Evolutionary conservation across 345 rosid genomes (phyloP).

Genomic region (Clarkia xantiana): DNA sequence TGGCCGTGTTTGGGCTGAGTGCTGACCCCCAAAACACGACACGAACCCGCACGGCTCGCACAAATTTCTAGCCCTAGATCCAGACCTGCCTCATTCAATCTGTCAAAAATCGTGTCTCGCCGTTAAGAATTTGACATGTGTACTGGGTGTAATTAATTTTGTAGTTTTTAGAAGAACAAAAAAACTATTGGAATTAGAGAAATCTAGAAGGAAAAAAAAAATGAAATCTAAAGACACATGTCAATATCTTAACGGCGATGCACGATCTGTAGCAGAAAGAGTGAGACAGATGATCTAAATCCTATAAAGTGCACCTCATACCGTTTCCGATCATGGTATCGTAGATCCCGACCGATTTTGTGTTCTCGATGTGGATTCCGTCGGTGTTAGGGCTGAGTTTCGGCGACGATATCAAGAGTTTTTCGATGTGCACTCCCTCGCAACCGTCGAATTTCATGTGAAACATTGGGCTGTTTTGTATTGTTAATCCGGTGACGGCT

Average conservation of each 20-base stretch:
- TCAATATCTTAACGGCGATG: no score
- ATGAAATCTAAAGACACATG: no score
- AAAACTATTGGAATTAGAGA: neutral
- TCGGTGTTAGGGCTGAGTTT: conserved; percentile 94
- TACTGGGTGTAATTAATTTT: no score
- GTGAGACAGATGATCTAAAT: no score
- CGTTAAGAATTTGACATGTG: no score
- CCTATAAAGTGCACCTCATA: conserved; percentile 13
- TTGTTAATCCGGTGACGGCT: conserved; percentile 45
- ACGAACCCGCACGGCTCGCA: no score
- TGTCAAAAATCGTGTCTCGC: no score
- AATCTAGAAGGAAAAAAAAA: neutral
- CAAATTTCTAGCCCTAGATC: no score
- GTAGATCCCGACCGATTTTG: conserved; percentile 67
- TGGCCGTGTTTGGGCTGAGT: no score
- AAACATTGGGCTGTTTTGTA: conserved; percentile 89
- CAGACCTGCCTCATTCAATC: no score
- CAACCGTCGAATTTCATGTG: conserved; percentile 98
- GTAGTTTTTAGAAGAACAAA: neutral
- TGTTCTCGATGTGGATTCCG: conserved; percentile 78
- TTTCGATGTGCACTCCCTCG: conserved; percentile 55
- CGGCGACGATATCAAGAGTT: conserved; percentile 58
- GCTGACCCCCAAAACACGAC: no score
- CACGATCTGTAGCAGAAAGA: no score
- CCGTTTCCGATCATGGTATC: conserved; percentile 69